Base-by-base conservation (phyloP, 1,284 basidiomycete species). In the Pseudozyma sp. region DNA sequence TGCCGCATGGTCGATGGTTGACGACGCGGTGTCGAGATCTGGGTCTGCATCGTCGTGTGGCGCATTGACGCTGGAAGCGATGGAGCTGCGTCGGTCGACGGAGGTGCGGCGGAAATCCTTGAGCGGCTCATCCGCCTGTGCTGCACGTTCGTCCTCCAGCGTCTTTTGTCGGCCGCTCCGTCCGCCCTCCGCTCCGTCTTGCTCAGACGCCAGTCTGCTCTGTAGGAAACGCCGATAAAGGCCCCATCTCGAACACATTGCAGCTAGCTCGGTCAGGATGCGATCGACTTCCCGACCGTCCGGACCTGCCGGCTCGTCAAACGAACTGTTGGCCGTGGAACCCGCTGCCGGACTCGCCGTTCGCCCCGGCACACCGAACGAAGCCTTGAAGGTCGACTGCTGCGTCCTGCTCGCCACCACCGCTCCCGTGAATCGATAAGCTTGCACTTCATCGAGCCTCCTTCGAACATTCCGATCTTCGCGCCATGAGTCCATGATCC, bases 241-340 rank as follows among this genome's bases (percentile, higher is more conserved):
- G 59, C 90, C 90, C 95, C 96, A 99, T 55, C 96, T 88, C 7
- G 94, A 91, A 37, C 92, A 90, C 89, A 99, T 93, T 7, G 91
- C 91, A 13, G 94, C 90, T 5, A 92, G 86, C 86, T 99, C 97
- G 7, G 91, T 90, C 14, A 97, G 83, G 0, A 94, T 87, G 73
- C 91, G 92, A 85, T 99, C 96, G 7, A 97, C 90, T 81, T 97
- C 94, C 56, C 94, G 88, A 13, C 92, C 90, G 83, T 98, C 94
- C 1, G 93, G 87, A 3, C 85, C 84, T 24, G 91, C 89, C 8
- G 92, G 90, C 17, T 93, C 91, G 64, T 46, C 82, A 46, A 37
- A 82, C 44, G 80, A 79, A 59, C 68, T 70, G 19, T 72, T 81
- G 43, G 80, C 75, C 40, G 82, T 75, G 47, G 84, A 80, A 16